phyloP scores from a whole-genome alignment of 352 stramenopile genomes.

The Globisporangium parvum region DNA sequence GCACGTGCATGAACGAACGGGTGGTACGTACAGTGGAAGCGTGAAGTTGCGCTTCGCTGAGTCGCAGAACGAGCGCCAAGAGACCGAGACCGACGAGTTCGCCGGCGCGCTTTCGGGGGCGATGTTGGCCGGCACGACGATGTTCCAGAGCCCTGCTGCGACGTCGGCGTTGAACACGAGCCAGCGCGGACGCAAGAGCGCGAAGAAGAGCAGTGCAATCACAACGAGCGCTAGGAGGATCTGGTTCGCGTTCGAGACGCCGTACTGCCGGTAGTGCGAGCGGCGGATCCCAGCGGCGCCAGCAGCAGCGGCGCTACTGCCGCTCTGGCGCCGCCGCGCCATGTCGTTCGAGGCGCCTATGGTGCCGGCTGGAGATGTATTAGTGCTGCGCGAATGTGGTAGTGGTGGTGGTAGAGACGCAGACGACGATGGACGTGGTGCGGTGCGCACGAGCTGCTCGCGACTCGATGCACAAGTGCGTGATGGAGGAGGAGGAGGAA shows the following conservation, averaged over 20 bases:
- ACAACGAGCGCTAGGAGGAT: slow-evolving; percentile 60
- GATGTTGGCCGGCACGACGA: slow-evolving; percentile 25
- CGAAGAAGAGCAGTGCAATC: slow-evolving; percentile 48
- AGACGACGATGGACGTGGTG: background rate
- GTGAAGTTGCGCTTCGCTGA: slow-evolving; percentile 18
- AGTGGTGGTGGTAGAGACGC: too few relatives aligned
- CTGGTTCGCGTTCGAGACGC: slow-evolving; percentile 82
- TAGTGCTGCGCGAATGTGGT: too few relatives aligned
- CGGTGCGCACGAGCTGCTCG: background rate
- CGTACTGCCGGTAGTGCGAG: slow-evolving; percentile 59
- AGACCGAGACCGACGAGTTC: slow-evolving; percentile 24
- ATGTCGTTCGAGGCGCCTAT: slow-evolving; percentile 6
- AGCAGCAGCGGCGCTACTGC: background rate
- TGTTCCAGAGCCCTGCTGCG: slow-evolving; percentile 47
- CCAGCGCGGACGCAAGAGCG: slow-evolving; percentile 59
- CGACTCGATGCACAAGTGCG: too few relatives aligned
- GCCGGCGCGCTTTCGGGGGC: slow-evolving; percentile 18
- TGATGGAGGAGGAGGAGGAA: too few relatives aligned
- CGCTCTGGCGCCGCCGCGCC: slow-evolving; percentile 1
- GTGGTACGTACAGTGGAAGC: slow-evolving; percentile 17
- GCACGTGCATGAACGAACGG: background rate
- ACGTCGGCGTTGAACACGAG: slow-evolving; percentile 37
- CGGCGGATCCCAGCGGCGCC: slow-evolving; percentile 14
- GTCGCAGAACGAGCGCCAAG: slow-evolving; percentile 54
- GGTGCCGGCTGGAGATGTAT: background rate